These are phyloP conservation scores for Syzygium aromaticum DNA, from an alignment of 345 rosid species.

Conservation along the genomic window DNA sequence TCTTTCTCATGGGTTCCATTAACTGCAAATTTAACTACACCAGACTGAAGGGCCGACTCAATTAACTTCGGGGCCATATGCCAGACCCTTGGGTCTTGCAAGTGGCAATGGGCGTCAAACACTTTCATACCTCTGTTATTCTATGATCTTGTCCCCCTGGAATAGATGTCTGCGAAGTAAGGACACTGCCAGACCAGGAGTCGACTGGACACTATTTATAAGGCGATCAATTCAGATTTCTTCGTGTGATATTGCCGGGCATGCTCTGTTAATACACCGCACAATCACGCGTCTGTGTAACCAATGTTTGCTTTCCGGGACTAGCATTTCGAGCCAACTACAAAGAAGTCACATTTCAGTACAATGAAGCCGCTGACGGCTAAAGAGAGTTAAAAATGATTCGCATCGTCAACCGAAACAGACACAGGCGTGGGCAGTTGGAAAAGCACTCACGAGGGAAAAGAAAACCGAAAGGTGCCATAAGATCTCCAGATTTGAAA, in stretches of 20 bases:
- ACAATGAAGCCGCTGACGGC: background rate
- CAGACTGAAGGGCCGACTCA: slow-evolving; percentile 45
- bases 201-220: background rate
- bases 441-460: background rate
- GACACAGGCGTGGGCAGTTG: background rate
- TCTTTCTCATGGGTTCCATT: slow-evolving; percentile 90
- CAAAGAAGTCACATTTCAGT: background rate
- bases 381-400: background rate
- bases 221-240: background rate
- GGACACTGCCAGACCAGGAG: background rate
- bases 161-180: background rate
- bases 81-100: slow-evolving; percentile 83
- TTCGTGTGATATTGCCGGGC: background rate
- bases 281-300: background rate
- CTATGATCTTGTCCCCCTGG: background rate
- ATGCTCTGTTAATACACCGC: background rate
- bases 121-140: slow-evolving; percentile 29
- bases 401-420: background rate
- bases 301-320: background rate
- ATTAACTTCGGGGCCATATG: slow-evolving; percentile 53
- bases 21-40: slow-evolving; percentile 61
- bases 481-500: background rate
- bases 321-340: background rate
- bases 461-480: background rate
- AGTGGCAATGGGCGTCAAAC: slow-evolving; percentile 95